Evolutionary conservation across 2,329 filamentous ascomycete species (phyloP).

Genomic region (Scleromitrula shiraiana): DNA sequence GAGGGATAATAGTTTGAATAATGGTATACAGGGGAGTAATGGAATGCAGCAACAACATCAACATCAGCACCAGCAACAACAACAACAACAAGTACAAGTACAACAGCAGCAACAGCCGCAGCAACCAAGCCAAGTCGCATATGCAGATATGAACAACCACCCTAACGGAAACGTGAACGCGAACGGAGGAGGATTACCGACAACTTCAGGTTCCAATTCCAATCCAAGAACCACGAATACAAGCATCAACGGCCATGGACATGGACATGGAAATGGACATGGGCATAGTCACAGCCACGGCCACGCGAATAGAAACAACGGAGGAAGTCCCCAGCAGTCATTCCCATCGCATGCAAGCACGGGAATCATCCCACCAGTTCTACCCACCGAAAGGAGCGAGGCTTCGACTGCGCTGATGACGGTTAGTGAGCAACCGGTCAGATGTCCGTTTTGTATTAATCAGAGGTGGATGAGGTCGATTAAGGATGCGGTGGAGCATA

Average conservation of each 20-base stretch:
- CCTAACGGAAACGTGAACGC: background rate
- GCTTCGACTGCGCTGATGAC: constrained; percentile 20
- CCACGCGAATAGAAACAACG: background rate
- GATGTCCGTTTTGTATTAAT: constrained; percentile 29
- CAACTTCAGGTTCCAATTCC: no score
- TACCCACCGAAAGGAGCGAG: constrained; percentile 16
- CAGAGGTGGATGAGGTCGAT: constrained; percentile 28
- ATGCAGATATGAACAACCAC: constrained; percentile 13
- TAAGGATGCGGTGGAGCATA: constrained; percentile 29
- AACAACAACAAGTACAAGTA: no score
- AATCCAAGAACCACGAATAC: no score
- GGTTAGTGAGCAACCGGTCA: constrained; percentile 23
- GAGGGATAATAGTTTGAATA: background rate
- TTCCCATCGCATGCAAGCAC: constrained; percentile 25
- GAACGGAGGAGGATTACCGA: no score
- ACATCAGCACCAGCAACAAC: background rate
- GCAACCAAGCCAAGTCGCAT: constrained; percentile 2
- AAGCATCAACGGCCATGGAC: no score
- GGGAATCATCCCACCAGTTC: constrained; percentile 23
- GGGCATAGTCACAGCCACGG: no score
- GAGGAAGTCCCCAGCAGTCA: constrained; percentile 8
- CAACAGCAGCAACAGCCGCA: background rate
- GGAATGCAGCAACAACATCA: background rate
- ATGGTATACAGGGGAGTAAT: background rate
- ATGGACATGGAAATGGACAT: no score